Evolutionary conservation across 345 rosid species (phyloP).

Genomic region (Luvunga scandens): DNA sequence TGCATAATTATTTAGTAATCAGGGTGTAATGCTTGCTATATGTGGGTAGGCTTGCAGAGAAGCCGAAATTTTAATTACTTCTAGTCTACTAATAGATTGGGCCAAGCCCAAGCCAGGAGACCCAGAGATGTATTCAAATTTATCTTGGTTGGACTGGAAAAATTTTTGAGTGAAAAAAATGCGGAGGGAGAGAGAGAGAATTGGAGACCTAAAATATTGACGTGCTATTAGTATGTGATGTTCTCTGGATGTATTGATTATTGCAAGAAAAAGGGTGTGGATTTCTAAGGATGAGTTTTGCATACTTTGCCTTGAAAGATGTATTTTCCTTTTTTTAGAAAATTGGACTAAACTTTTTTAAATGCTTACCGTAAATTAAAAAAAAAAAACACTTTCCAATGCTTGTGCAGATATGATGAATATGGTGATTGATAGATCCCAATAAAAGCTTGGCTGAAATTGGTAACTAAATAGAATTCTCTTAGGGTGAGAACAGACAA

Average conservation of each 20-base stretch:
- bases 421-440: too few species aligned
- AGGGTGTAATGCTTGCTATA: neutral
- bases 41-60: neutral
- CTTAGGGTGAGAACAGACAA: too few species aligned
- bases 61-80: too few species aligned
- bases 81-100: neutral
- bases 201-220: neutral
- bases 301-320: neutral
- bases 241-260: neutral
- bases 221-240: neutral
- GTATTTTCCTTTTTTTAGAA: neutral
- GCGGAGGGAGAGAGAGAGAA: neutral
- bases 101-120: neutral
- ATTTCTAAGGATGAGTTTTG: too few species aligned
- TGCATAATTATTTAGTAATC: neutral
- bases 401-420: constrained; percentile 64
- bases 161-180: neutral
- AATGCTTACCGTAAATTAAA: too few species aligned
- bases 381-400: neutral
- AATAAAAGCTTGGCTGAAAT: too few species aligned
- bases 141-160: neutral
- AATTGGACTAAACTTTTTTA: neutral
- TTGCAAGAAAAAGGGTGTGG: neutral
- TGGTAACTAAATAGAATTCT: too few species aligned
- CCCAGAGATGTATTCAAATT: neutral